A percentile compares a stretch with the other conserved stretches of the same genome.
These are phyloP conservation scores for Rauvolfia tetraphylla DNA, from an alignment of 257 asterid genomes.

Conservation along the genomic window DNA sequence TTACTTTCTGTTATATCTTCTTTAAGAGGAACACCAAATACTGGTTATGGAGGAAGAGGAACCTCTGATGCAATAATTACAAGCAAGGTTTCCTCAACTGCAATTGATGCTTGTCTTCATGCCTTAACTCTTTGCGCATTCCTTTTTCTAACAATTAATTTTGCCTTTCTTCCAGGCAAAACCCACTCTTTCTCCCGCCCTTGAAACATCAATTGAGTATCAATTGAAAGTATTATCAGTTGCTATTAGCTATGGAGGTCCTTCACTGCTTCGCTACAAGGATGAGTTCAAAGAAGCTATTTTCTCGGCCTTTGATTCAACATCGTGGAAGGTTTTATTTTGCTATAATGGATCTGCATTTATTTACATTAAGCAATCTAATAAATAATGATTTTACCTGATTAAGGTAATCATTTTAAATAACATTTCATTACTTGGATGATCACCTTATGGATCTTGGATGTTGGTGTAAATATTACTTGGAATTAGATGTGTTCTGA, in stretches of 20 bases:
- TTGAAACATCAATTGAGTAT: constrained; percentile 78
- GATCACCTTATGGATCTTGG: neutral
- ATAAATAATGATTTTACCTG: neutral
- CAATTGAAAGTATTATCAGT: constrained; percentile 90
- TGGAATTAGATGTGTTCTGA: neutral
- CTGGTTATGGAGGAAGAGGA: constrained; percentile 72
- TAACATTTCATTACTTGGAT: neutral
- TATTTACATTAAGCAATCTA: neutral
- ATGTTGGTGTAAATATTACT: neutral
- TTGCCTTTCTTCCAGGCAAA: constrained; percentile 56
- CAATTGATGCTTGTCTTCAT: constrained; percentile 17
- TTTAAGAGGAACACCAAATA: constrained; percentile 65
- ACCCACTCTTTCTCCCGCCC: constrained; percentile 80
- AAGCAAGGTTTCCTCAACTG: constrained; percentile 62
- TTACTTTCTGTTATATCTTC: constrained; percentile 67
- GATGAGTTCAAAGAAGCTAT: constrained; percentile 82
- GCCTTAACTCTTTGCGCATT: constrained; percentile 21
- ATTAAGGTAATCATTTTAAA: neutral
- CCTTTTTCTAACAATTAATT: constrained; percentile 20
- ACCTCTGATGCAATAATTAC: constrained; percentile 39
- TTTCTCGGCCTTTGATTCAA: constrained; percentile 77
- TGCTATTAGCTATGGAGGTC: constrained; percentile 94
- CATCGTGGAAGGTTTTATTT: constrained; percentile 92
- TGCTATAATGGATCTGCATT: constrained; percentile 16
- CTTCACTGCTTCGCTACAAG: constrained; percentile 65